Evolutionary conservation across 116 monocot genomes (phyloP), one percentile per base, ranked within the genome.

Genomic region (Papilionanthe hybrid): DNA sequence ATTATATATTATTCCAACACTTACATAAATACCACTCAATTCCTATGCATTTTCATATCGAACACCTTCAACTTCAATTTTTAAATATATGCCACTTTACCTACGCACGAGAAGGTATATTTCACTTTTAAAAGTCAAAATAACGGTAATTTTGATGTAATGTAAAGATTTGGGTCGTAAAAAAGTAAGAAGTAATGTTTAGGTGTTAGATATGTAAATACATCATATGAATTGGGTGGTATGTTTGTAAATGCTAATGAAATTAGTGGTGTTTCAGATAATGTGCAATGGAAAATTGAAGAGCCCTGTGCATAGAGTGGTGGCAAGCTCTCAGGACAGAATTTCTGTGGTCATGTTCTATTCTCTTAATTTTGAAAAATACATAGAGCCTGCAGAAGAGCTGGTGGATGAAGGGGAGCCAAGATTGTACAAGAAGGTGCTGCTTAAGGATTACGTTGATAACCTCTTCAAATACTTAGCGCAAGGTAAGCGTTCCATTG

Each of bases 201-300:
- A 37, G 37, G 37, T 37, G 37, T 37, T 37, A 37, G 37, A 37
- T 37, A 37, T 37, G 37, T 37, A 37, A 37, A 37, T 37, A 37
- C 37, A 37, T 37, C 37, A 37, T 37, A 37, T 37, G 37, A 37
- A 37, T 37, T 37, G 37, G 37, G 0, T 37, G 37, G 37, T 37
- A 32, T 37, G 37, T 37, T 3, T 37, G 37, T 37, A 37, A 37
- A 37, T 37, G 37, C 37, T 37, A 1, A 37, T 37, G 58, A 18
- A 58, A 58, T 5, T 7, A 41, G 15, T 22, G 20, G 11, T 50
- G 7, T 48, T 77, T 81, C 79, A 87, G 87, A 79, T 87, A 72
- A 77, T 87, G 75, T 82, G 84, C 82, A 87, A 87, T 77, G 84
- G 84, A 42, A 87, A 66, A 27, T 79, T 82, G 65, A 87, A 79